Evolutionary conservation across 2,329 filamentous ascomycete species (phyloP).

Genomic region (Cladosporium phlei): DNA sequence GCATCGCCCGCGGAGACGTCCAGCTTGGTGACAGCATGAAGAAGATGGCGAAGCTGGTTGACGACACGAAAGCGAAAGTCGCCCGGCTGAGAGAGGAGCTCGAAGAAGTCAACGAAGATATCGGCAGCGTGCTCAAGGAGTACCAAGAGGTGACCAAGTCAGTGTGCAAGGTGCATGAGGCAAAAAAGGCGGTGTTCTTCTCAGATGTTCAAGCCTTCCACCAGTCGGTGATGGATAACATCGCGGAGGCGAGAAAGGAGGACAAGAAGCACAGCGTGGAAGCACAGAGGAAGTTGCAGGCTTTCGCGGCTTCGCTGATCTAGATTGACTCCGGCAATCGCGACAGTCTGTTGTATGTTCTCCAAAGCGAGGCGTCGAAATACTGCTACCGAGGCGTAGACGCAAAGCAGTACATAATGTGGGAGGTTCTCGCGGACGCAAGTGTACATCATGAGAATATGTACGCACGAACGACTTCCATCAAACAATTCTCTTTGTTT

Average conservation of each 20-base stretch:
- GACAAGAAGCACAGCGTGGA: slow-evolving; percentile 14
- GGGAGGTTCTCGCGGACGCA: too few species aligned
- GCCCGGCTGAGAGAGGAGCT: slow-evolving; percentile 17
- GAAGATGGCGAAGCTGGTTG: slow-evolving; percentile 15
- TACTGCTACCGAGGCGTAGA: too few species aligned
- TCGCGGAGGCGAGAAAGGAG: slow-evolving; percentile 19
- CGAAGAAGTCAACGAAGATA: slow-evolving; percentile 17
- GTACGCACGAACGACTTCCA: too few species aligned
- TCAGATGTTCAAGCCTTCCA: slow-evolving; percentile 18
- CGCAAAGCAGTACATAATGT: too few species aligned
- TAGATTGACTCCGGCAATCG: too few species aligned
- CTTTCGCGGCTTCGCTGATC: slow-evolving; percentile 14
- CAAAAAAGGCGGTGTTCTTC: slow-evolving; percentile 17
- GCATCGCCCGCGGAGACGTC: background rate
- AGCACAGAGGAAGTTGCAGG: slow-evolving; percentile 21
- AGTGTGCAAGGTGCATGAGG: slow-evolving; percentile 14
- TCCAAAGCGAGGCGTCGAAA: too few species aligned
- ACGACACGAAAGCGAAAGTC: slow-evolving; percentile 16
- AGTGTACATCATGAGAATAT: too few species aligned
- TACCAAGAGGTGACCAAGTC: slow-evolving; percentile 13
- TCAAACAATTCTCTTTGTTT: too few species aligned
- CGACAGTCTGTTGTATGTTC: too few species aligned
- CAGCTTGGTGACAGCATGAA: slow-evolving; percentile 21
- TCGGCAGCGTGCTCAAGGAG: slow-evolving; percentile 17
- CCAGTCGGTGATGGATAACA: slow-evolving; percentile 17